Conservation (phyloP, 2,329 filamentous ascomycete genomes). For the Trichoderma sp. region DNA sequence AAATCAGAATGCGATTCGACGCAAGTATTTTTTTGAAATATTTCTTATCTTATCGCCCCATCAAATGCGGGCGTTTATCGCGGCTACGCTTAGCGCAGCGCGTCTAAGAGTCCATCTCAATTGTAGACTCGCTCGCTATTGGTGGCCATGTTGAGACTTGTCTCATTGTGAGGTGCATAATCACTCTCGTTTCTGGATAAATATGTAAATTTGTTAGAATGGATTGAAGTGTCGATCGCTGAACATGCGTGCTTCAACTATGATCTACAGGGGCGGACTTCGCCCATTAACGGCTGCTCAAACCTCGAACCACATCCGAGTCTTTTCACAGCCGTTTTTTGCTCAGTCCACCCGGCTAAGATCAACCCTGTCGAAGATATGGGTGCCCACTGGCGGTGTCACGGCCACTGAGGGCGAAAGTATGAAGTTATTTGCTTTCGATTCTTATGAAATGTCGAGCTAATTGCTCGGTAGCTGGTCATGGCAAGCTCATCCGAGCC, state of each 20-base stretch:
- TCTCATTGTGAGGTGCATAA: neutral
- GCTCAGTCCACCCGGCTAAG: slow-evolving; percentile 41
- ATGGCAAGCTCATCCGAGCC: slow-evolving; percentile 67
- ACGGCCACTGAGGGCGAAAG: slow-evolving; percentile 58
- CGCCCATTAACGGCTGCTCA: slow-evolving; percentile 19
- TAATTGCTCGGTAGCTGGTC: slow-evolving; percentile 53
- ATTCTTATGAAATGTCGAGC: neutral
- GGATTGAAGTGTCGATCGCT: neutral
- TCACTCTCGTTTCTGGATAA: neutral
- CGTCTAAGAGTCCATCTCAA: neutral
- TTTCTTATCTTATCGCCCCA: slow-evolving; percentile 26
- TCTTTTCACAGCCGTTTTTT: slow-evolving; percentile 30
- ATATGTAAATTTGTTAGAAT: slow-evolving; percentile 9
- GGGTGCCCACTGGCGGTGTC: slow-evolving; percentile 75
- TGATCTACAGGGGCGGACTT: slow-evolving; percentile 25
- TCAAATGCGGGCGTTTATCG: slow-evolving; percentile 5
- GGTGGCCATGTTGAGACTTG: neutral
- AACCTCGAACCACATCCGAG: slow-evolving; percentile 26
- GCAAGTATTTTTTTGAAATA: slow-evolving; percentile 24
- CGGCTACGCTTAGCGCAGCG: slow-evolving; percentile 3
- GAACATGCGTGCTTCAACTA: slow-evolving; percentile 29
- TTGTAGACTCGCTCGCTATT: slow-evolving; percentile 1
- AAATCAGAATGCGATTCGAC: slow-evolving; percentile 5
- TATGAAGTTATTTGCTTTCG: slow-evolving; percentile 33
- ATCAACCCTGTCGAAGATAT: slow-evolving; percentile 67